A percentile compares a stretch with the other conserved stretches of the same genome.
phyloP scores from a whole-genome alignment of 495 filamentous ascomycete genomes.

The Penicillium bialowiezense region DNA sequence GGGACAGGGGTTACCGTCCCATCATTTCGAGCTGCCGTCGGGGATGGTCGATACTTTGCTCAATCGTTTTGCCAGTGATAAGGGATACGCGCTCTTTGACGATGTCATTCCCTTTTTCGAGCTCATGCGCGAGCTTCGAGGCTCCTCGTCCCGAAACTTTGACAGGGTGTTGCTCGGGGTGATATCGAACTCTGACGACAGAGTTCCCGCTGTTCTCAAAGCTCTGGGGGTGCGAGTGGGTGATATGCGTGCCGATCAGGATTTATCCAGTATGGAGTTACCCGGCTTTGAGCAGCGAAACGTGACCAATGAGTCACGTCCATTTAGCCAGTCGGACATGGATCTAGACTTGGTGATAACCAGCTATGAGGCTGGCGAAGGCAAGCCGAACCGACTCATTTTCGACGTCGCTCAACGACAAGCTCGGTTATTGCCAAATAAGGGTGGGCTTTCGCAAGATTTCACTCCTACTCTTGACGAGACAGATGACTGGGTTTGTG shows the following conservation, averaged over 20 bases:
- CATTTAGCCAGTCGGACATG: not conserved
- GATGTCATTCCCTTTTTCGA: slow-evolving; percentile 54
- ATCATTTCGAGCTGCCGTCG: slow-evolving; percentile 25
- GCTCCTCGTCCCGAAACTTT: slow-evolving; percentile 6
- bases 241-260: slow-evolving; percentile 31
- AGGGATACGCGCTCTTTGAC: slow-evolving; percentile 60
- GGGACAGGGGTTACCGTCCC: not conserved
- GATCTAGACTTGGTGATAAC: slow-evolving; percentile 67
- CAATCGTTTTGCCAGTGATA: slow-evolving; percentile 55
- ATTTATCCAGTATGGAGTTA: slow-evolving; percentile 28
- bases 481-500: slow-evolving; percentile 8
- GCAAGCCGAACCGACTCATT: slow-evolving; percentile 64
- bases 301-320: slow-evolving; percentile 4
- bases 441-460: too few species aligned
- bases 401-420: slow-evolving; percentile 58
- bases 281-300: slow-evolving; percentile 39
- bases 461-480: slow-evolving; percentile 3
- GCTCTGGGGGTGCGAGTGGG: slow-evolving; percentile 60
- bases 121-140: slow-evolving; percentile 28
- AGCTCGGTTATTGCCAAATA: slow-evolving; percentile 17
- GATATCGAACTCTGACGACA: slow-evolving; percentile 76
- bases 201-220: slow-evolving; percentile 58
- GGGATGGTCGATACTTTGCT: slow-evolving; percentile 54
- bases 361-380: slow-evolving; percentile 69
- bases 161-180: slow-evolving; percentile 56